Evolutionary conservation across 2,329 filamentous ascomycete genomes (phyloP).

Genomic region (Talaromyces sp.): DNA sequence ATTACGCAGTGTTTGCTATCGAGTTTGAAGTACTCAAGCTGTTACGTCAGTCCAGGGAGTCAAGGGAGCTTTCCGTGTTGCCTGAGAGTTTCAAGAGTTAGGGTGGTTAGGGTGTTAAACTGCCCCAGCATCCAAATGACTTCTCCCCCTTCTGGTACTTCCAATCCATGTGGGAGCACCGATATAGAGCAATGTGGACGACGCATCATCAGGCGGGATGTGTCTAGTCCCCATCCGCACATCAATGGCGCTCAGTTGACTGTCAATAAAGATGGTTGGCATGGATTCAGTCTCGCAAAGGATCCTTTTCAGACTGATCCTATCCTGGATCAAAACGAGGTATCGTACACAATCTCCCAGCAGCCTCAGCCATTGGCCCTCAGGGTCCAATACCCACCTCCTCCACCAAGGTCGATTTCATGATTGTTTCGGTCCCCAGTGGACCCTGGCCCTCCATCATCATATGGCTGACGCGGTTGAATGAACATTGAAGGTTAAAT

Average conservation of each 20-base stretch:
- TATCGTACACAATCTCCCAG: too few relatives aligned
- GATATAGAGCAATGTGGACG: not conserved
- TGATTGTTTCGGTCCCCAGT: slow-evolving; percentile 6
- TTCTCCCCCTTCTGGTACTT: not conserved
- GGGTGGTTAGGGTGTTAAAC: too few relatives aligned
- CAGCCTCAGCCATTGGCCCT: slow-evolving; percentile 6
- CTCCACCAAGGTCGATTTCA: not conserved
- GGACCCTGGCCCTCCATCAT: too few relatives aligned
- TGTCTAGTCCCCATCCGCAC: slow-evolving; percentile 15
- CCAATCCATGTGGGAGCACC: not conserved
- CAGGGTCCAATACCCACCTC: slow-evolving; percentile 7
- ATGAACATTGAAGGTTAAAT: slow-evolving; percentile 15
- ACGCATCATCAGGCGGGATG: slow-evolving; percentile 28
- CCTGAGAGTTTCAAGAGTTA: too few relatives aligned
- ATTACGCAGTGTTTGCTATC: too few relatives aligned
- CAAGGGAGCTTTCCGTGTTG: too few relatives aligned
- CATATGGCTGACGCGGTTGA: too few relatives aligned
- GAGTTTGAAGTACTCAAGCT: too few relatives aligned
- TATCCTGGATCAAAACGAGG: not conserved
- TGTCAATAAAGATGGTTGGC: slow-evolving; percentile 10
- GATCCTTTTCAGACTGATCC: slow-evolving; percentile 7
- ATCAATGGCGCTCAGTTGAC: slow-evolving; percentile 11
- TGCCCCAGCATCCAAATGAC: too few relatives aligned
- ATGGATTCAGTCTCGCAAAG: slow-evolving; percentile 1
- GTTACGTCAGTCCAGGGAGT: too few relatives aligned